Base-by-base conservation (phyloP, 2,329 filamentous ascomycete genomes). In the Colletotrichum cereale region DNA sequence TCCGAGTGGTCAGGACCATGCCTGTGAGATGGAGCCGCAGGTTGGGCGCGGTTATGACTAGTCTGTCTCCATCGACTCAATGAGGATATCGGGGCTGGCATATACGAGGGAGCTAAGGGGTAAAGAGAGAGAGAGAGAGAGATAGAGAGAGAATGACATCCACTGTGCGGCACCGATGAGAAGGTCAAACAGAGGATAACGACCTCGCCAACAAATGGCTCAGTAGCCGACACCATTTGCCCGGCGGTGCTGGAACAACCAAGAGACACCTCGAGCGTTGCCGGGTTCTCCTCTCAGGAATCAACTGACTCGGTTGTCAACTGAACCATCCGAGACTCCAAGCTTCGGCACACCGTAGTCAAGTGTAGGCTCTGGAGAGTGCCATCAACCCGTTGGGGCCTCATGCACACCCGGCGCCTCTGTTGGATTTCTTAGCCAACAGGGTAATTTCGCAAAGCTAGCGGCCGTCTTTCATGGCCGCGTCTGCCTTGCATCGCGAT, bases 371-470 rank as follows among this genome's bases (percentile, higher is more conserved):
- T 58, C 26, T 60, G 5, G 42, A 52, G 61, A 31, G 26, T 18
- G 42, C 11, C 31, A 21, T 44, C 44, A 18, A 61, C 40, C n/a
- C 48, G 6, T 26, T 24, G n/a, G 57, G 21, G 38, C 44, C 56
- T 53, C 52, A 47, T 70, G 53, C 67, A 60, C 24, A 47, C 44
- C 21, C 48, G 26, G 62, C 67, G 67, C 29, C 47, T 52, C 53
- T 66, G 53, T 60, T 36, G 26, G 40, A 47, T 57, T 47, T 62
- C 12, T 61, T 50, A 66, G 70, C 70, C 70, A 72, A 71, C 66
- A 62, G 70, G 67, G 61, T 71, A 61, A 62, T 61, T 72, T 72
- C 68, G n/a, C 29, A 21, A 57, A 29, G 8, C 58, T 38, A 60
- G 38, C 24, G 48, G 61, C 26, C 48, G 26, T 21, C 60, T 34